phyloP scores from a whole-genome alignment of 129 eudicot genomes.

The Flaveria bidentis region DNA sequence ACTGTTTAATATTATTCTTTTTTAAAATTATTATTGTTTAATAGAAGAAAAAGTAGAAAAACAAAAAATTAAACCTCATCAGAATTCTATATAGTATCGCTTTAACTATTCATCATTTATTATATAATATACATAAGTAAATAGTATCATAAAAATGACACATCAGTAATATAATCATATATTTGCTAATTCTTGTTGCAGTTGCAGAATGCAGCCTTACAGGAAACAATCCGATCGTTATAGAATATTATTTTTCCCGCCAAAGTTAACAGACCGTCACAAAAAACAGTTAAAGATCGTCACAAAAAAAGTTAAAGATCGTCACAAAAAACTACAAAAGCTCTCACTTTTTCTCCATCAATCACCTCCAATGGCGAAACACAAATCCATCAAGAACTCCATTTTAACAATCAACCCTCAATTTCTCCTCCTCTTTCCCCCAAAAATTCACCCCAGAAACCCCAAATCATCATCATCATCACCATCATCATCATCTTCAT shows the following conservation, averaged over 20 bases:
- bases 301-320: neutral
- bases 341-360: constrained; percentile 6
- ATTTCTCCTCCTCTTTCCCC: constrained; percentile 45
- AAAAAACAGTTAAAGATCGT: constrained; percentile 8
- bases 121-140: too few species aligned
- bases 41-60: too few species aligned
- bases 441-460: constrained; percentile 43
- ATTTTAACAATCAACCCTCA: constrained; percentile 34
- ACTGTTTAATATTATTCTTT: too few species aligned
- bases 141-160: too few species aligned
- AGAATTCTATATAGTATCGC: too few species aligned
- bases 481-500: constrained; percentile 14
- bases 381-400: constrained; percentile 48
- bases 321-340: neutral
- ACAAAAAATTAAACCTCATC: too few species aligned
- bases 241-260: constrained; percentile 26
- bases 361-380: constrained; percentile 49
- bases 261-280: constrained; percentile 29
- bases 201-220: neutral
- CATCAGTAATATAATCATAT: too few species aligned
- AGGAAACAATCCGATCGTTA: constrained; percentile 12
- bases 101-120: too few species aligned
- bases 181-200: neutral
- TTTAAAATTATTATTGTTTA: too few species aligned
- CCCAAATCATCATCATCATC: constrained; percentile 14